Evolutionary conservation across 2,329 filamentous ascomycete species (phyloP).

Genomic region (Ceratocystis smalleyi): DNA sequence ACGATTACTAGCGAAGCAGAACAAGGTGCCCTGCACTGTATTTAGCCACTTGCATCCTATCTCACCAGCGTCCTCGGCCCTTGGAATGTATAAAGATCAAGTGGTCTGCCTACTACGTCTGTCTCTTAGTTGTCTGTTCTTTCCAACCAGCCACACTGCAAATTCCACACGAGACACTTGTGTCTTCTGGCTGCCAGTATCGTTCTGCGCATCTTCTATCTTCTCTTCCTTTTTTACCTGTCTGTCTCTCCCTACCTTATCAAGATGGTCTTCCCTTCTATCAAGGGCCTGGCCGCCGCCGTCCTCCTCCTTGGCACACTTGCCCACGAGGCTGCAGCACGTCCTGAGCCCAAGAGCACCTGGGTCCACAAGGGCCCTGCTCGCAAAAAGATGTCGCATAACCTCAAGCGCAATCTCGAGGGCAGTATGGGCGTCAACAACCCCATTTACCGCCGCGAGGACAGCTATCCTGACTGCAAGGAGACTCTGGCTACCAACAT

Average conservation of each 20-base stretch:
- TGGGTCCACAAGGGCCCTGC: constrained; percentile 16
- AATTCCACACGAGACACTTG: not conserved
- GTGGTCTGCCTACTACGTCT: not conserved
- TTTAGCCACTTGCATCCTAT: not conserved
- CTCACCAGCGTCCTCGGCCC: not conserved
- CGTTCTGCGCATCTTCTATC: not conserved
- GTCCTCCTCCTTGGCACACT: constrained; percentile 12
- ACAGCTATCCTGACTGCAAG: constrained; percentile 12
- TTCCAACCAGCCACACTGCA: not conserved
- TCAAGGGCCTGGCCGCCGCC: not conserved
- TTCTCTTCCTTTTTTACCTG: not conserved
- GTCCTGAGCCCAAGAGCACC: constrained; percentile 11
- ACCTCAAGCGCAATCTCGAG: constrained; percentile 13
- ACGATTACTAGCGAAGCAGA: not conserved
- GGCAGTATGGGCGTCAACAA: constrained; percentile 1
- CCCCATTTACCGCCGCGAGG: not conserved
- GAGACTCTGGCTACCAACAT: constrained; percentile 17
- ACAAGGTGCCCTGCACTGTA: not conserved
- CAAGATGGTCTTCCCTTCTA: not conserved
- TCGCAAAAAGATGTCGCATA: constrained; percentile 14
- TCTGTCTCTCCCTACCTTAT: not conserved
- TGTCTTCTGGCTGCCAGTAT: not conserved
- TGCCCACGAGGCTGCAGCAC: constrained; percentile 1
- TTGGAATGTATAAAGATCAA: not conserved
- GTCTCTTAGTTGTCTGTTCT: not conserved